These are phyloP conservation scores for Phanerochaete carnosa DNA, from an alignment of 768 basidiomycete species.

Conservation along the genomic window DNA sequence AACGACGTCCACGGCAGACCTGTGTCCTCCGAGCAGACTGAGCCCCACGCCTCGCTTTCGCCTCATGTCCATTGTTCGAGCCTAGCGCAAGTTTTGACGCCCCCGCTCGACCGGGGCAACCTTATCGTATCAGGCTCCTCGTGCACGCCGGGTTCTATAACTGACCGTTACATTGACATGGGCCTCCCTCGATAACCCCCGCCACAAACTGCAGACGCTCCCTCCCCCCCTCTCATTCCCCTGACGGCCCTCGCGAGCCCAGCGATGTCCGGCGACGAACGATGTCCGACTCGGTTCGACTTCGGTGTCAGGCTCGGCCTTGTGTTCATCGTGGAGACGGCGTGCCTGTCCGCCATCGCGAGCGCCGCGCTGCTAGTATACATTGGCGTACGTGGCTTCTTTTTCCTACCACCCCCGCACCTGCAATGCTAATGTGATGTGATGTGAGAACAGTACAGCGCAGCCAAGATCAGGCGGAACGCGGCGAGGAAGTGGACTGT, in stretches of 20 bases:
- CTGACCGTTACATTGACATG: background rate
- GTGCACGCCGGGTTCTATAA: background rate
- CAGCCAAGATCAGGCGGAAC: conserved; percentile 14
- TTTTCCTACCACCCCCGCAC: background rate
- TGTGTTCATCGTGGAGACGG: conserved; percentile 22
- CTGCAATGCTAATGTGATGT: background rate
- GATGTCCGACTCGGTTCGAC: conserved; percentile 8
- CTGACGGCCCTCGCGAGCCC: background rate
- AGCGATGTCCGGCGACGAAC: background rate
- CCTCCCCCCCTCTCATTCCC: background rate
- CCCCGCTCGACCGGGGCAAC: background rate
- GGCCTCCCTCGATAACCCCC: background rate
- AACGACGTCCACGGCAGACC: background rate
- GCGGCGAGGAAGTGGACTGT: conserved; percentile 15
- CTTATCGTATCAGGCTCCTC: conserved; percentile 2
- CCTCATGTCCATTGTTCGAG: background rate
- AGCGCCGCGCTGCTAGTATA: conserved; percentile 18
- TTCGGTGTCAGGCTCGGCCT: conserved; percentile 23
- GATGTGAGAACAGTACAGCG: conserved; percentile 15
- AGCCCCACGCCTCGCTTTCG: background rate
- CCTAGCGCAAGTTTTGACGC: background rate
- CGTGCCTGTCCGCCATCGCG: conserved; percentile 21
- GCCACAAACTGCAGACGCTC: background rate
- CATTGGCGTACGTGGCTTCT: conserved; percentile 17
- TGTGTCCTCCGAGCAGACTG: background rate